Evolutionary conservation across 2,329 filamentous ascomycete genomes (phyloP).

Genomic region (Sporothrix brunneoviolacea): DNA sequence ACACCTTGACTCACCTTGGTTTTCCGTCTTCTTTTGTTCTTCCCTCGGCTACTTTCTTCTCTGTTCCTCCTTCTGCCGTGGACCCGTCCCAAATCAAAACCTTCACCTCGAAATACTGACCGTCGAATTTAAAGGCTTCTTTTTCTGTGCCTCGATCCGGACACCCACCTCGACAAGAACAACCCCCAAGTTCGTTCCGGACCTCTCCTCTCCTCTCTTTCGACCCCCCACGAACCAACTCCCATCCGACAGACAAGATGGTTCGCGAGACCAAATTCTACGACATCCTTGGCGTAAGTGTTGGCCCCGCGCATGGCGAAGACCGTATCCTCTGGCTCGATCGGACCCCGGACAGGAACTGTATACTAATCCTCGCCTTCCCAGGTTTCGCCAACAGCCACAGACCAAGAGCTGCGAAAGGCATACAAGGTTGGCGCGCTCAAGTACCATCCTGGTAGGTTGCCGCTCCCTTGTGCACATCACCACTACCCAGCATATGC

Average conservation of each 20-base stretch:
- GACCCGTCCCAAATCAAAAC: too few species aligned
- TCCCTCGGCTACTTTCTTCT: too few species aligned
- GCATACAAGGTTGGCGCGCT: constrained; percentile 79
- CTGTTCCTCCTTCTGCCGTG: too few species aligned
- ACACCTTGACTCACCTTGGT: background rate
- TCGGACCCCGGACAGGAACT: too few species aligned
- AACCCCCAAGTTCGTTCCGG: too few species aligned
- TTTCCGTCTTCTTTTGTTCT: background rate
- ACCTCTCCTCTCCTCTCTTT: background rate
- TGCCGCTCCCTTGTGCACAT: too few species aligned
- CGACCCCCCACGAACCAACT: background rate
- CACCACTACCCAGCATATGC: too few species aligned
- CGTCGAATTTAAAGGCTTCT: too few species aligned
- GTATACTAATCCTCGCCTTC: background rate
- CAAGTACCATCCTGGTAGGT: constrained; percentile 76
- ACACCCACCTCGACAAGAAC: too few species aligned
- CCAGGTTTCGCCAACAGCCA: constrained; percentile 70
- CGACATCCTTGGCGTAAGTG: constrained; percentile 67
- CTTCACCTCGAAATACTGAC: too few species aligned
- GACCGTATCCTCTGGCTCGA: background rate
- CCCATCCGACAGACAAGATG: constrained; percentile 45
- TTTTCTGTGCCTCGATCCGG: too few species aligned
- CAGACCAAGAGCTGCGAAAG: constrained; percentile 83
- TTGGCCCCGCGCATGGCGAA: background rate
- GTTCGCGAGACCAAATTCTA: constrained; percentile 75